phyloP scores from a whole-genome alignment of 345 rosid species.

The Populus davidiana region DNA sequence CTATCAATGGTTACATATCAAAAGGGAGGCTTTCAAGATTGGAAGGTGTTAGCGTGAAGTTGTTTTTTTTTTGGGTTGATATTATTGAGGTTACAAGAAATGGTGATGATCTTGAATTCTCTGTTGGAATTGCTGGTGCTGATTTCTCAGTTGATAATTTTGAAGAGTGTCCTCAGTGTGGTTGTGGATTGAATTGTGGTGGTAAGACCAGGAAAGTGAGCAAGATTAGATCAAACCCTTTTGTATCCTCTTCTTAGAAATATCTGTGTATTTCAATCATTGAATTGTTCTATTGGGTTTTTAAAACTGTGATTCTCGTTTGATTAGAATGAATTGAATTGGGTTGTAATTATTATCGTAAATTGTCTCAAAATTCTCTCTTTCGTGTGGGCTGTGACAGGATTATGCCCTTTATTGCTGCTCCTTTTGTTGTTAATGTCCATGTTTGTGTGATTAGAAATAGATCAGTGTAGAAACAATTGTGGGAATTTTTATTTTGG shows the following conservation, averaged over 20 bases:
- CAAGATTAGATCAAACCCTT: conserved; percentile 21
- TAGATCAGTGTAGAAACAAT: not conserved
- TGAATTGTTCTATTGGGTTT: not conserved
- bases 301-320: not conserved
- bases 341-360: conserved; percentile 3
- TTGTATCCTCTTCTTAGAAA: conserved; percentile 42
- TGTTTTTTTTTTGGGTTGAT: conserved; percentile 54
- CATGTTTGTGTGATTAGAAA: not conserved
- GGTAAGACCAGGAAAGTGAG: conserved; percentile 13
- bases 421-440: not conserved
- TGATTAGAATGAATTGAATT: not conserved
- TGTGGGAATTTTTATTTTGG: not conserved
- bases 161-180: conserved; percentile 77
- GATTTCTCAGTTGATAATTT: conserved; percentile 57
- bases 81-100: conserved; percentile 55
- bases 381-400: not conserved
- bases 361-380: not conserved
- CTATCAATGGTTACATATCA: conserved; percentile 46
- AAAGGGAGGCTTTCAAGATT: conserved; percentile 39
- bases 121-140: conserved; percentile 64
- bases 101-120: conserved; percentile 54
- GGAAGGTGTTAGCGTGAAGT: conserved; percentile 63
- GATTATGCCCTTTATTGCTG: not conserved
- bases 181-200: conserved; percentile 71
- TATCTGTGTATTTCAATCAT: not conserved